Evolutionary conservation across 257 asterid species (phyloP), one percentile per base, ranked within the genome.

Genomic region (Solanum verrucosum): DNA sequence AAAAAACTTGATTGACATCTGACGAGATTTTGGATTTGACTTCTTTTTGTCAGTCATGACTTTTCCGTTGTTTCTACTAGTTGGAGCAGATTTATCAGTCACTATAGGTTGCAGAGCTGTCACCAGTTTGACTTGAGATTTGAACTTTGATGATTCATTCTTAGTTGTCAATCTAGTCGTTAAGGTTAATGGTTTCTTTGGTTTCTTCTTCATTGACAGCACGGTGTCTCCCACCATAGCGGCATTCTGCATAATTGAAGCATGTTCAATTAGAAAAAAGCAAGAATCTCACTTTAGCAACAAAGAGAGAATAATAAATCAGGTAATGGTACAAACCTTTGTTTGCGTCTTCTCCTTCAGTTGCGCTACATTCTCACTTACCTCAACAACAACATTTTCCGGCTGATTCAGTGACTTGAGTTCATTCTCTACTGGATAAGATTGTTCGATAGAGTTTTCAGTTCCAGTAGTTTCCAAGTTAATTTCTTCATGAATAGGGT

Each of bases 11-110:
- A 92, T 90, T 79, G 98, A 91, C 94, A 90, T 89, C 90, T 93
- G 97, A 90, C 93, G 93, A 75, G 98, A 91, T 83, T 92, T 92
- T 34, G 91, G 81, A 87, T 84, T 88, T 56, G 94, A 84, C 83
- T 88, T 90, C 90, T 91, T 92, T 88, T 90, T 93, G 77, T 89
- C 92, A 88, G 52, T 65, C 21, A 90, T 89, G 27, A 84, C 90
- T 89, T 31, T 89, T 13, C 87, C 70, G 27, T 81, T 87, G 85
- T 88, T 90, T 87, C 87, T 93, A 85, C 89, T 87, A 81, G 68
- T 87, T 29, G 93, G 90, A 87, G 88, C 90, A 42, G 23, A 70
- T 74, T 88, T 89, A 8, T 87, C 93, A 70, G 70, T 87, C 84
- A 84, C 90, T 88, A 59, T 90, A 85, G 90, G 90, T 83, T 49